These are phyloP conservation scores for Circinella minor DNA, from an alignment of 371 early-diverging fungal species.

Conservation along the genomic window DNA sequence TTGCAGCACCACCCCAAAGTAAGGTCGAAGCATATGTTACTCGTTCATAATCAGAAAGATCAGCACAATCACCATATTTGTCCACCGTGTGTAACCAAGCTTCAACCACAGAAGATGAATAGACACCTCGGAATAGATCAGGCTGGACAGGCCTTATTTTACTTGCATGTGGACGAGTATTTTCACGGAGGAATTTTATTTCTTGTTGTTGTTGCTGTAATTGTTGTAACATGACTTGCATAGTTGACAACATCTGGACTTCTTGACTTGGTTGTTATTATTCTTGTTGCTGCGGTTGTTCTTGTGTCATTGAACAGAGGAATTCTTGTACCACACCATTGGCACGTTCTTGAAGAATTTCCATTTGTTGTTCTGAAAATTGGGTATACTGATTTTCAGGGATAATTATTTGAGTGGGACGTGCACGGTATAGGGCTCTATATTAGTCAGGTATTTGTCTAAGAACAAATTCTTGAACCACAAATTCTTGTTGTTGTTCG, in stretches of 20 bases:
- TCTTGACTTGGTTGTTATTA: neutral
- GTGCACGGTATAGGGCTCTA: neutral
- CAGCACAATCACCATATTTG: constrained; percentile 5
- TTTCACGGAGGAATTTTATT: neutral
- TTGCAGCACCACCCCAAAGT: neutral
- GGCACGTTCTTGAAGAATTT: neutral
- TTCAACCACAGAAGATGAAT: neutral
- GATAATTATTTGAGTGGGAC: neutral
- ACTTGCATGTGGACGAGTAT: too few relatives aligned
- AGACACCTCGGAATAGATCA: neutral
- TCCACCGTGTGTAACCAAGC: constrained; percentile 1
- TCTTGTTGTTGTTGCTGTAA: neutral
- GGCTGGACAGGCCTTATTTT: constrained; percentile 1
- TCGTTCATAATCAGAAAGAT: neutral
- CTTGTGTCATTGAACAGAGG: neutral
- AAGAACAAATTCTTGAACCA: neutral
- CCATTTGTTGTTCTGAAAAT: neutral
- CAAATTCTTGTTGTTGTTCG: neutral
- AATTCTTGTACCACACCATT: neutral
- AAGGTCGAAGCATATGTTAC: constrained; percentile 1
- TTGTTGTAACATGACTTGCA: neutral
- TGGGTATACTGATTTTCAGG: neutral
- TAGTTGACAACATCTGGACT: neutral
- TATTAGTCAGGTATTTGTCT: neutral
- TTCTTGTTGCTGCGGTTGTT: neutral